phyloP scores from a whole-genome alignment of 1,284 basidiomycete genomes.

The Irpex lacteus region DNA sequence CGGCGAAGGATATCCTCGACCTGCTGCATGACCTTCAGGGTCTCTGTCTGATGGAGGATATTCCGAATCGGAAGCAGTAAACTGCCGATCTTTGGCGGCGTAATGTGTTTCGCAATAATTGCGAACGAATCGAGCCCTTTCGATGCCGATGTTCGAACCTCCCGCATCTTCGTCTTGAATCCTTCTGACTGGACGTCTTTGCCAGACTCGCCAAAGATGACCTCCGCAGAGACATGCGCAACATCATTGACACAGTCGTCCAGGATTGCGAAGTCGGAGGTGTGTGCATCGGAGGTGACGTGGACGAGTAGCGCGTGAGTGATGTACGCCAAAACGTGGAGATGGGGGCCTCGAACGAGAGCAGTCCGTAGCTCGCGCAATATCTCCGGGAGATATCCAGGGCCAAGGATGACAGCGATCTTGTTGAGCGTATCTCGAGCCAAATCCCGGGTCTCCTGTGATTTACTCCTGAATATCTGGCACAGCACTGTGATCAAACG shows the following conservation, averaged over 20 bases:
- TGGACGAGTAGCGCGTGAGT: slow-evolving; percentile 83
- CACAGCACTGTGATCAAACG: slow-evolving; percentile 83
- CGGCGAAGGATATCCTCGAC: slow-evolving; percentile 89
- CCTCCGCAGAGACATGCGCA: slow-evolving; percentile 84
- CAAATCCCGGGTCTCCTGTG: slow-evolving; percentile 92
- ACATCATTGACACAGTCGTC: slow-evolving; percentile 80
- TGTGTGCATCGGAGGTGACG: slow-evolving; percentile 64
- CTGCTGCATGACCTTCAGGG: slow-evolving; percentile 78
- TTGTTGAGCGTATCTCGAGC: slow-evolving; percentile 84
- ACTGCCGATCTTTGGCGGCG: slow-evolving; percentile 72
- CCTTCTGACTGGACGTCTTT: slow-evolving; percentile 89
- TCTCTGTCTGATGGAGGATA: slow-evolving; percentile 86
- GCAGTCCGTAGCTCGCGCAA: slow-evolving; percentile 83
- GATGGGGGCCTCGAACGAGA: slow-evolving; percentile 88
- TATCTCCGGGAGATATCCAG: slow-evolving; percentile 70
- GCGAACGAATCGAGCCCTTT: slow-evolving; percentile 85
- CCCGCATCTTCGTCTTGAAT: slow-evolving; percentile 93
- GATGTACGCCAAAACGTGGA: slow-evolving; percentile 89
- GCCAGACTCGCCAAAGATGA: slow-evolving; percentile 92
- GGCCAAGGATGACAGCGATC: slow-evolving; percentile 76
- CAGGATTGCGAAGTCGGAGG: slow-evolving; percentile 54
- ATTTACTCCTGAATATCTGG: slow-evolving; percentile 88
- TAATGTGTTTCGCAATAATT: slow-evolving; percentile 75
- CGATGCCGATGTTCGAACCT: slow-evolving; percentile 78
- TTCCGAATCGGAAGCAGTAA: slow-evolving; percentile 82